Base-by-base conservation (phyloP, 768 basidiomycete species). In the Russula olivacea region DNA sequence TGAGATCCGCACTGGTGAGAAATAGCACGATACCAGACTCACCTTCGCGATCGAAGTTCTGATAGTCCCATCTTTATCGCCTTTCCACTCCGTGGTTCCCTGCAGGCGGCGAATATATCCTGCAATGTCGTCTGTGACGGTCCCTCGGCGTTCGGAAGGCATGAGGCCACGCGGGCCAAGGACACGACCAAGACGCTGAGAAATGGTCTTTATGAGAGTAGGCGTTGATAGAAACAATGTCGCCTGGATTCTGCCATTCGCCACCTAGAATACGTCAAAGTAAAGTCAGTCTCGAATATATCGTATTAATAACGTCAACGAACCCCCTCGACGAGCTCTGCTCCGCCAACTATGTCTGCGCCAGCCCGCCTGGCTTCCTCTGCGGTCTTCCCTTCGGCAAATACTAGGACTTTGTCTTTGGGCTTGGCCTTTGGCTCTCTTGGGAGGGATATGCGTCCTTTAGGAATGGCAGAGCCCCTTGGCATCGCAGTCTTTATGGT, bases 71-170 rank as follows among this genome's bases (percentile, higher is more conserved):
- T 79, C 74, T 72, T 88, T 88, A 76, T 97, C 93, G 10, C 91
- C 92, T 74, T 87, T 91, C 93, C 96, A 99, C 71, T 98, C 94
- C 51, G 87, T 85, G 4, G 87, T 86, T 14, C 91, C 92, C 60
- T 85, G 83, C 40, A 96, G 81, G 54, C 84, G 83, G 68, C 83
- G 80, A 61, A 99, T 85, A 66, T 89, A 95, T 14, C 85, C 85
- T 15, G 80, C 86, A 47, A 98, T 79, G 63, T 98, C 92, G 55
- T 93, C 90, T 1, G 92, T 91, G 21, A 98, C 96, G 1, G 95
- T 95, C 5, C 97, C 97, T 61, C 94, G 82, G 73, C 94, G 86
- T 65, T 89, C 91, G 8, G 91, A 89, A 12, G 97, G 97, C 95
- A 99, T 97, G 50, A 98, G 76, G 60, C 96, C 96, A 57, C 91